phyloP scores from a whole-genome alignment of 176 grass and related monocot species.

The Oryza longistaminata region DNA sequence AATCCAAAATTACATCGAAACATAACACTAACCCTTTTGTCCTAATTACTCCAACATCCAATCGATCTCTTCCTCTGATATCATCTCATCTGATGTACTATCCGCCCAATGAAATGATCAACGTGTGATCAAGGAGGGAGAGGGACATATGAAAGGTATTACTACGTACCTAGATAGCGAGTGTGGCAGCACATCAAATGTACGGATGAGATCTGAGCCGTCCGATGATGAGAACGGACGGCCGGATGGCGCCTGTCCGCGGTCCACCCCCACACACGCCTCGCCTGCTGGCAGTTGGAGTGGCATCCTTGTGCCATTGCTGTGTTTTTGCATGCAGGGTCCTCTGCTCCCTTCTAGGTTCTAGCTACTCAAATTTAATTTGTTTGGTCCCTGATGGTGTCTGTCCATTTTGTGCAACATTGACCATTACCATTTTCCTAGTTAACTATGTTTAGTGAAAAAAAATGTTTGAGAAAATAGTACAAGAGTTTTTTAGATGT shows the following conservation, averaged over 20 bases:
- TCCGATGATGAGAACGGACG: not conserved
- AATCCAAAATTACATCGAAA: not conserved
- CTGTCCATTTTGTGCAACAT: not conserved
- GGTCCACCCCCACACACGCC: not conserved
- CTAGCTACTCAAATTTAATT: not conserved
- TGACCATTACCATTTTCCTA: not conserved
- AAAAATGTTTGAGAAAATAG: not conserved
- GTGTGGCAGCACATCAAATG: not conserved
- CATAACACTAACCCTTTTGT: not conserved
- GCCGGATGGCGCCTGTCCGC: not conserved
- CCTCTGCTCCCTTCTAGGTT: not conserved
- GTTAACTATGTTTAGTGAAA: not conserved
- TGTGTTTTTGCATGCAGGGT: not conserved
- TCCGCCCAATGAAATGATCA: not conserved
- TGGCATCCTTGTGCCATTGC: not conserved
- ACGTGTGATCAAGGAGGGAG: not conserved
- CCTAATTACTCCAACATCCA: not conserved
- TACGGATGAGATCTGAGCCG: not conserved
- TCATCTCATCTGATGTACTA: not conserved
- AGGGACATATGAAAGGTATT: not conserved
- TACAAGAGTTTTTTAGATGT: not conserved
- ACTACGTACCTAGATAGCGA: not conserved
- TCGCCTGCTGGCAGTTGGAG: not conserved
- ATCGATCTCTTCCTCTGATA: not conserved
- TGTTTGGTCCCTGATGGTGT: not conserved